Conservation (phyloP, 2,329 filamentous ascomycete species). For the Alternaria angustiovoidea region DNA sequence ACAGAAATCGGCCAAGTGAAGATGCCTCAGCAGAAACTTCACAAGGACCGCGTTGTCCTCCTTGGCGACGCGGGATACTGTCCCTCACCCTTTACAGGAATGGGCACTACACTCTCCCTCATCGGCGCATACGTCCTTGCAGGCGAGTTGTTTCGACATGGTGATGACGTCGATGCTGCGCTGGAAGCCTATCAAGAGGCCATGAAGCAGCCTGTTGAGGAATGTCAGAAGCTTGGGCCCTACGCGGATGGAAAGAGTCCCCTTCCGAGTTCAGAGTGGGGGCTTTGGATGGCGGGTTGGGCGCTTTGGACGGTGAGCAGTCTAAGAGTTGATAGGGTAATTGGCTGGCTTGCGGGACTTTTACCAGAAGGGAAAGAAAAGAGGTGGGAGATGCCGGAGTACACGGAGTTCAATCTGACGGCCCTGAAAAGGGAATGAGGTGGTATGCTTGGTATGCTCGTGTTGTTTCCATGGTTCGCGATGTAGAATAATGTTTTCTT, state of each 20-base stretch:
- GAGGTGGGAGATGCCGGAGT: conserved; percentile 8
- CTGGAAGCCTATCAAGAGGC: conserved; percentile 32
- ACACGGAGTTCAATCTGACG: conserved; percentile 23
- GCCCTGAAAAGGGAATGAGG: background rate
- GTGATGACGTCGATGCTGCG: conserved; percentile 23
- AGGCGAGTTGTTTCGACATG: conserved; percentile 38
- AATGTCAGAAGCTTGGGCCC: conserved; percentile 25
- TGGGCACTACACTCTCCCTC: conserved; percentile 44
- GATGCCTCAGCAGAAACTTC: conserved; percentile 49
- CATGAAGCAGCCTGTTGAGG: conserved; percentile 28
- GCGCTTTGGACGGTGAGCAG: conserved; percentile 1
- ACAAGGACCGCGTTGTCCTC: conserved; percentile 58
- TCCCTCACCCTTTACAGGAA: conserved; percentile 32
- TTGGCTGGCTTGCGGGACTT: background rate
- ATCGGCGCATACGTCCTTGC: conserved; percentile 51
- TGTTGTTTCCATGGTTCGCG: background rate
- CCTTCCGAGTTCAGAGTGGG: conserved; percentile 3
- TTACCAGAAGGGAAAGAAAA: background rate
- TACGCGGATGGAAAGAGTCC: background rate
- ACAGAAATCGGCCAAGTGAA: conserved; percentile 57
- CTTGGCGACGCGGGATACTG: conserved; percentile 61
- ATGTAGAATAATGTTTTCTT: background rate
- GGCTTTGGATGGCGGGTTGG: background rate
- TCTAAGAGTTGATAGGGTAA: background rate
- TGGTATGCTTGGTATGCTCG: background rate